Evolutionary conservation across 176 grass and related monocot genomes (phyloP), one percentile per base, ranked within the genome.

Genomic region (Melocanna baccifera): DNA sequence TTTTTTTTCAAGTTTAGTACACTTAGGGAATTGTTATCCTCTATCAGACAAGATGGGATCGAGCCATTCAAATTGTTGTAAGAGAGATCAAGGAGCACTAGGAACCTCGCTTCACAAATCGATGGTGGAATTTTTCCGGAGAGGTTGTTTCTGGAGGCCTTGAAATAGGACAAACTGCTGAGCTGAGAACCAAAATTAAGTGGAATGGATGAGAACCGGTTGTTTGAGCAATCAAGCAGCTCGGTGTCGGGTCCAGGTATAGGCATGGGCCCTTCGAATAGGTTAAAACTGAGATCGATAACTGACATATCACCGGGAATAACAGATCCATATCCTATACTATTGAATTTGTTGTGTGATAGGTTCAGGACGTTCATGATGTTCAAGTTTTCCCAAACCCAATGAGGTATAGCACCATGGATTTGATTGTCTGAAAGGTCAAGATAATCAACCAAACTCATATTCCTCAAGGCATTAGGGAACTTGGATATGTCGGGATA

Each of bases 391-490:
- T 64, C 62, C 84, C 83, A 89, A 53, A 73, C 64, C 94, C 89
- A 97, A 3, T 47, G 39, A 68, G 91, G 94, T 87, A 93, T 42
- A 6, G 10, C 40, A 20, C 85, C 89, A 2, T 28, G 22, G 47
- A 93, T 93, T 12, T 82, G 79, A 59, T 97, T 97, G 34, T 71
- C 23, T 26, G 94, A 97, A n/a, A 97, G 91, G 85, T 97, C 91
- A 56, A 97, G 69, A 50, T 10, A 34, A 18, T 1, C 13, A 32
- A 91, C 22, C 0, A 0, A 0, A 68, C 34, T 0, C 14, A 89
- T 89, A 26, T 81, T 20, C 48, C 36, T 84, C 37, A 96, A 55
- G 20, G 75, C 34, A 70, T 16, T 51, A 56, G 94, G 91, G 53
- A 96, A 41, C 56, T 51, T 84, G 32, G 74, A 82, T 52, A 96